Base-by-base conservation (phyloP, 176 grass and related monocot species). In the Musa schizocarpa region DNA sequence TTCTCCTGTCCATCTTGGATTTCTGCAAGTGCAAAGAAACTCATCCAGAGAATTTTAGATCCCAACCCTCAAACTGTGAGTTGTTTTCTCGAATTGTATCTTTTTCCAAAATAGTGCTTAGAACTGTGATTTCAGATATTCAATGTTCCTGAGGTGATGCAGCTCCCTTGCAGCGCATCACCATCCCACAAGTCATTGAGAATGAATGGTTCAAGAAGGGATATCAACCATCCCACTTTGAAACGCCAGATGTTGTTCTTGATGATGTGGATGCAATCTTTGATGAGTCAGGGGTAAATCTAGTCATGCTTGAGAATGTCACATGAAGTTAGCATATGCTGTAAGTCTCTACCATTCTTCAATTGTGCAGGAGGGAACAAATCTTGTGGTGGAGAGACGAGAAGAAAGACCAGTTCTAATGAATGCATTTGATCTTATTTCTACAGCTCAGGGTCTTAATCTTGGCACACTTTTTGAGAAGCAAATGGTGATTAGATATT, bases 171-270 rank as follows among this genome's bases (percentile, higher is more conserved):
- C 86, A 99, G 96, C 90, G 91, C 65, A 99, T 95, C 67, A 89
- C 96, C 69, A 88, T 95, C 52, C 50, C 84, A 16, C 82, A 99
- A 58, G 76, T 95, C 17, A 88, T 88, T 77, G 86, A 89, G 25
- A 95, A 92, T 65, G 91, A 99, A 11, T 99, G 96, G 96, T 99
- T 99, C 84, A 99, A 92, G 84, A 99, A 99, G 74, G 88, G 88
- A 7, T 99, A 99, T 65, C 85, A 85, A 56, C 88, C 86, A 77
- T 86, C 88, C 3, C 85, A 67, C 56, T 99, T 99, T 72, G 90
- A 91, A 68, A 85, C 86, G 65, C 71, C 78, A 76, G 84, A 95
- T 29, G 86, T 92, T 83, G 87, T 77, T 81, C 77, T 99, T 26
- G 90, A 94, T 67, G 96, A 95, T 59, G 77, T 92, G 25, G 87